Conservation (phyloP, 169 alveolate genomes). For the Eimeria praecox region DNA sequence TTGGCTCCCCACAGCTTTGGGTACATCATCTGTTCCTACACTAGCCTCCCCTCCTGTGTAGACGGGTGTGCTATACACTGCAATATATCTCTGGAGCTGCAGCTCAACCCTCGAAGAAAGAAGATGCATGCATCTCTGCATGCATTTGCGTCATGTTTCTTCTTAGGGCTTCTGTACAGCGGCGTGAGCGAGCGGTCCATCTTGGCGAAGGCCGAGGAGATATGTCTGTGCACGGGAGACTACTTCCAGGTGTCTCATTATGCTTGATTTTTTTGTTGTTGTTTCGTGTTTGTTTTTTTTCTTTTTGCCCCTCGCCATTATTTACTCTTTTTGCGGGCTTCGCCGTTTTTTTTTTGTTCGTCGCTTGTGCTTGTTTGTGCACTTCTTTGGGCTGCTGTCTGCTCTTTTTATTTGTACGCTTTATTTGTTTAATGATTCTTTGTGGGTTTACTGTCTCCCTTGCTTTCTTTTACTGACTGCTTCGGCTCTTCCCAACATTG, state of each 20-base stretch:
- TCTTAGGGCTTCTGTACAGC: constrained; percentile 52
- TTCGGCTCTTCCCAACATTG: background rate
- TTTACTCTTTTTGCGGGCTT: background rate
- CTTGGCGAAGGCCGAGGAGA: constrained; percentile 48
- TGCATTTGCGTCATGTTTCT: background rate
- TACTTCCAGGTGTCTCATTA: constrained; percentile 82
- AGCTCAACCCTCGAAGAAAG: background rate
- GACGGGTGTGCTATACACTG: background rate
- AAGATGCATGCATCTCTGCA: background rate
- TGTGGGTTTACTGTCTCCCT: background rate
- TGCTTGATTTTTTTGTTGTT: background rate
- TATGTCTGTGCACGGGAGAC: constrained; percentile 80
- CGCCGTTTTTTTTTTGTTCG: background rate
- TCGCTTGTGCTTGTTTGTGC: background rate
- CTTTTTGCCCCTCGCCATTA: no score
- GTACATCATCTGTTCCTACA: constrained; percentile 36
- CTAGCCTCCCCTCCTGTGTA: background rate
- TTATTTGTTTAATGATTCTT: background rate
- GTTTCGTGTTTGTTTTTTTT: background rate
- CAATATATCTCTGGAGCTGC: background rate
- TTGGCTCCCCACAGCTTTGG: constrained; percentile 84
- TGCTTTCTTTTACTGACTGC: background rate
- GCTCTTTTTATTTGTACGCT: background rate
- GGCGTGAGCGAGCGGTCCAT: constrained; percentile 74
- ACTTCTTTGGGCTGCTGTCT: background rate